A percentile compares a stretch with the other conserved stretches of the same genome.
Evolutionary conservation across 805 yeast species (phyloP).

Genomic region (Yarrowia osloensis): DNA sequence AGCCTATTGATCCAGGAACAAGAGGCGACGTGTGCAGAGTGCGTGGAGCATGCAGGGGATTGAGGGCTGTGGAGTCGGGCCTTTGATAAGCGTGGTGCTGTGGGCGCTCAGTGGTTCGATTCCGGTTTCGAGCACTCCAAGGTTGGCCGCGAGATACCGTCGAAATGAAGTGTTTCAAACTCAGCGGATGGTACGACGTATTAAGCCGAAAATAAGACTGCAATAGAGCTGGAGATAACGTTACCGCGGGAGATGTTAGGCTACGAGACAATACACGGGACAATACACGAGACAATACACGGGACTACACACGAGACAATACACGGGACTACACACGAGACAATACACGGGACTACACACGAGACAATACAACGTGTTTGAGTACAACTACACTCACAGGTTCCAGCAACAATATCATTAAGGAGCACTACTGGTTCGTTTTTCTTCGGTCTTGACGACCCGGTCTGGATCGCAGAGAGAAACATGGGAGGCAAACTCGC

Average conservation of each 20-base stretch:
- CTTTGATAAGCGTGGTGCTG: neutral
- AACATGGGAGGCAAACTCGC: neutral
- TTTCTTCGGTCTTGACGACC: neutral
- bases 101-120: neutral
- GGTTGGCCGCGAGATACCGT: neutral
- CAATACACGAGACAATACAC: too few relatives aligned
- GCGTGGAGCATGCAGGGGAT: slow-evolving; percentile 9
- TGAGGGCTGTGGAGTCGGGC: neutral
- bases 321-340: too few relatives aligned
- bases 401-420: too few relatives aligned
- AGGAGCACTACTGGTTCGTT: neutral
- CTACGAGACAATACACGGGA: too few relatives aligned
- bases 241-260: neutral
- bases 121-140: neutral
- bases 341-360: too few relatives aligned
- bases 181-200: too few relatives aligned
- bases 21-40: neutral
- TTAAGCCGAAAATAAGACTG: neutral
- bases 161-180: too few relatives aligned
- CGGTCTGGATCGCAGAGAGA: neutral
- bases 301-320: too few relatives aligned
- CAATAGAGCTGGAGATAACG: neutral
- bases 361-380: too few relatives aligned
- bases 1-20: neutral
- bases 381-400: too few relatives aligned